These are phyloP conservation scores for Ogataea thermomethanolica DNA, from an alignment of 805 yeast genomes.

Conservation along the genomic window DNA sequence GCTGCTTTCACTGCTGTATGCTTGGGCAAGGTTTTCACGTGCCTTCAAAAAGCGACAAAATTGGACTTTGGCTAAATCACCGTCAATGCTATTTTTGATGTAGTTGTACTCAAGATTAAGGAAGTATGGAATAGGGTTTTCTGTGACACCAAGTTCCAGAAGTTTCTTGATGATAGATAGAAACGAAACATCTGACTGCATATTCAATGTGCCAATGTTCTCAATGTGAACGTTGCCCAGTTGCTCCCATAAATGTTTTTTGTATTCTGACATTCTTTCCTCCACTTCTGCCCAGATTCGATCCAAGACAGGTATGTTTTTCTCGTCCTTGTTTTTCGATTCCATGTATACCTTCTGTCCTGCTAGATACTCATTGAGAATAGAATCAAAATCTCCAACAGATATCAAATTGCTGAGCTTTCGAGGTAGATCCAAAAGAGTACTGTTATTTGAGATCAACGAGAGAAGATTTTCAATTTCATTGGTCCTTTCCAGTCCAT, in stretches of 20 bases:
- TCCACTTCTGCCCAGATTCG: constrained; percentile 58
- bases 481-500: constrained; percentile 44
- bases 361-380: constrained; percentile 53
- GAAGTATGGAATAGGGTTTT: constrained; percentile 64
- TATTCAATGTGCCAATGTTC: constrained; percentile 21
- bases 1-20: constrained; percentile 22
- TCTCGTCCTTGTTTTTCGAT: constrained; percentile 9
- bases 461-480: constrained; percentile 47
- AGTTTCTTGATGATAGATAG: constrained; percentile 49
- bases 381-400: constrained; percentile 52
- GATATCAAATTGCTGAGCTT: constrained; percentile 40
- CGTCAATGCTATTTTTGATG: constrained; percentile 38
- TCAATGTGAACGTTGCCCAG: constrained; percentile 37
- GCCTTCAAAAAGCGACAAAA: constrained; percentile 38
- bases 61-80: constrained; percentile 39
- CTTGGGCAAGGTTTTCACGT: constrained; percentile 39
- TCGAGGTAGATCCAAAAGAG: constrained; percentile 56
- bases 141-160: constrained; percentile 58
- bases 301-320: constrained; percentile 36
- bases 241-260: constrained; percentile 48
- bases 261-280: constrained; percentile 50
- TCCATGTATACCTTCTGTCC: constrained; percentile 34
- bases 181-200: constrained; percentile 25
- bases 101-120: constrained; percentile 46
- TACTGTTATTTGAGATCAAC: constrained; percentile 49